Conservation (phyloP, 2,329 filamentous ascomycete genomes). For the Ustulina deusta region DNA sequence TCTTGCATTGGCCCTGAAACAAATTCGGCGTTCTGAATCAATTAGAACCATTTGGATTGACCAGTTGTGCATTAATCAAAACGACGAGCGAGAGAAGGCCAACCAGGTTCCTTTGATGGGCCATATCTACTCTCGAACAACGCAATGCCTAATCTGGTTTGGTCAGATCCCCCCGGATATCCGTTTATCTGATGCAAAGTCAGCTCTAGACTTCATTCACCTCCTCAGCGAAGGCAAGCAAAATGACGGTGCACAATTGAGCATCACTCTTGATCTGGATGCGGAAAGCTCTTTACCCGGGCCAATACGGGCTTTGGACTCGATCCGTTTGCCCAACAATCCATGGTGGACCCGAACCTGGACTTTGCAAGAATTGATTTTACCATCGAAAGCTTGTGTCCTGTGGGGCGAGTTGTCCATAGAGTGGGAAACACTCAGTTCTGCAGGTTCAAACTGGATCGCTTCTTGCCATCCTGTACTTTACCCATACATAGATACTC, state of each 20-base stretch:
- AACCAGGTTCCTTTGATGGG: not conserved
- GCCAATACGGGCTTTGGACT: not conserved
- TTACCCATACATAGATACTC: not conserved
- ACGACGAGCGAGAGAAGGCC: not conserved
- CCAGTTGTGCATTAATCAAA: slow-evolving; percentile 1
- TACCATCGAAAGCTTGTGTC: not conserved
- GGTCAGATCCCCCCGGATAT: not conserved
- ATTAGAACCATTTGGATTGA: not conserved
- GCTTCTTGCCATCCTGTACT: not conserved
- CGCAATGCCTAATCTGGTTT: slow-evolving; percentile 5
- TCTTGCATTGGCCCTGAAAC: not conserved
- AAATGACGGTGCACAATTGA: not conserved
- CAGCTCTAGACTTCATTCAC: not conserved
- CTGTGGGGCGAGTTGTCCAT: not conserved
- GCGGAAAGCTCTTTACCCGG: not conserved
- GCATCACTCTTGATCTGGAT: not conserved
- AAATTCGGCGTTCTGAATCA: not conserved
- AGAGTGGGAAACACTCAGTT: not conserved
- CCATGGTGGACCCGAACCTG: slow-evolving; percentile 2
- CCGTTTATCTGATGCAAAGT: slow-evolving; percentile 4
- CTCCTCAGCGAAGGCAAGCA: slow-evolving; percentile 3
- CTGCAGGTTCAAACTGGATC: not conserved
- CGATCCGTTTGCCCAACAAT: not conserved
- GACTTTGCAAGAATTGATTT: slow-evolving; percentile 1
- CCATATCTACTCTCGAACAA: slow-evolving; percentile 2